These are phyloP conservation scores for Aphanomyces invadans DNA, from an alignment of 352 stramenopile genomes.

Conservation along the genomic window DNA sequence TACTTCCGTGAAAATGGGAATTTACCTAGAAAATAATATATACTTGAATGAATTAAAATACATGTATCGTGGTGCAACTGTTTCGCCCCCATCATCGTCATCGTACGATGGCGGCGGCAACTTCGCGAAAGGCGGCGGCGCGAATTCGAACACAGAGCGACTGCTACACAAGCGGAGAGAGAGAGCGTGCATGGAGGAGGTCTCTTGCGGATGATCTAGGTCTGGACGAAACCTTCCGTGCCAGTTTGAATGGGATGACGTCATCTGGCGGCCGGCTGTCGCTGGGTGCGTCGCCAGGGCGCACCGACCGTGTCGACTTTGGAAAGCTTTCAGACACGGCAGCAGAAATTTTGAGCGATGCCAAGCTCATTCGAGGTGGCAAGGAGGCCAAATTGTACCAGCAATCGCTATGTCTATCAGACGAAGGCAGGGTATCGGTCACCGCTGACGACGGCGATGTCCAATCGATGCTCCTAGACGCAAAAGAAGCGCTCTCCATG, in stretches of 20 bases:
- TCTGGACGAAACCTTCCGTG: conserved; percentile 10
- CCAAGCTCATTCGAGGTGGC: conserved; percentile 62
- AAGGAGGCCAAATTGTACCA: conserved; percentile 79
- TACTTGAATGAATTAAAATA: no score
- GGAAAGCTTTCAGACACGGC: conserved; percentile 72
- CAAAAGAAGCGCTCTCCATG: conserved; percentile 10
- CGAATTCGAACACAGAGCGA: conserved; percentile 20
- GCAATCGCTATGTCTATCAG: conserved; percentile 32
- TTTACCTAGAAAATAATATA: no score
- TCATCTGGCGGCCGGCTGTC: conserved; percentile 5
- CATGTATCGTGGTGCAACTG: conserved; percentile 2
- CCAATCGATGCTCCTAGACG: conserved; percentile 14
- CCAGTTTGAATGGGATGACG: conserved; percentile 8
- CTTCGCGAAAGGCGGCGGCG: neutral
- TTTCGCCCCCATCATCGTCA: neutral
- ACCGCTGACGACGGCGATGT: conserved; percentile 1
- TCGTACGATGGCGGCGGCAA: neutral
- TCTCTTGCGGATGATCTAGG: conserved; percentile 22
- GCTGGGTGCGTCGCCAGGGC: neutral
- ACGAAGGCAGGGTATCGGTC: conserved; percentile 9
- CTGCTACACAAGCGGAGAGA: conserved; percentile 24
- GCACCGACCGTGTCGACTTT: conserved; percentile 8
- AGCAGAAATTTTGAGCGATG: conserved; percentile 77
- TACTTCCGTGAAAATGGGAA: no score
- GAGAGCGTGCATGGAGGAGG: conserved; percentile 16